Conservation (phyloP, 78 protist genomes). For the Ministeria vibrans region DNA sequence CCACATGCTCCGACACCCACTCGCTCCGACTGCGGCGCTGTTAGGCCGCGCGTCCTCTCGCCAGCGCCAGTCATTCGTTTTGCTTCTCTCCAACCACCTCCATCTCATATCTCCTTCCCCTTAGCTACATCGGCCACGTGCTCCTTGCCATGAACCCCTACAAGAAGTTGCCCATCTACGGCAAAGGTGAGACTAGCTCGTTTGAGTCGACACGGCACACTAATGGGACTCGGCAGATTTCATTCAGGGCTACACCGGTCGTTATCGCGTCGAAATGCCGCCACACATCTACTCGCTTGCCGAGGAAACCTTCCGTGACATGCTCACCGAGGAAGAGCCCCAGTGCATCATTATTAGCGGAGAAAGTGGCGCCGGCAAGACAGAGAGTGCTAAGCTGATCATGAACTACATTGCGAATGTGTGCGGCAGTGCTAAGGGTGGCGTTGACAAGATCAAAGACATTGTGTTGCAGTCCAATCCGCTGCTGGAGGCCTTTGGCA, state of each 20-base stretch:
- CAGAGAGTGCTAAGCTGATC: not conserved
- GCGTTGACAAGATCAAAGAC: constrained; percentile 32
- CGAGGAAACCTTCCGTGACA: not conserved
- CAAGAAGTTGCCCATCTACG: not conserved
- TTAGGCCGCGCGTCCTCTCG: no score
- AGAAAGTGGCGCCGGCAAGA: constrained; percentile 1
- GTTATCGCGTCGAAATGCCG: constrained; percentile 3
- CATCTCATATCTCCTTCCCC: no score
- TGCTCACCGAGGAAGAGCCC: not conserved
- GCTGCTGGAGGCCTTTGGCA: constrained; percentile 88
- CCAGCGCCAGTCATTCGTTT: no score
- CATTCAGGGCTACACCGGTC: not conserved
- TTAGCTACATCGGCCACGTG: constrained; percentile 10
- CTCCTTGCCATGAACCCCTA: not conserved
- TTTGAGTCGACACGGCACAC: no score
- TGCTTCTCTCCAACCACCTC: no score
- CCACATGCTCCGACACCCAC: no score
- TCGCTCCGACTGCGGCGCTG: no score
- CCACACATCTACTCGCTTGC: not conserved
- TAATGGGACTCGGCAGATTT: not conserved
- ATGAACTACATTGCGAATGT: not conserved
- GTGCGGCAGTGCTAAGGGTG: constrained; percentile 12
- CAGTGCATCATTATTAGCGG: not conserved
- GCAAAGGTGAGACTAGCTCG: no score
- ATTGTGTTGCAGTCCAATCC: constrained; percentile 62